These are phyloP conservation scores for Apiotrichum gamsii DNA, from an alignment of 1,284 basidiomycete species.

Conservation along the genomic window DNA sequence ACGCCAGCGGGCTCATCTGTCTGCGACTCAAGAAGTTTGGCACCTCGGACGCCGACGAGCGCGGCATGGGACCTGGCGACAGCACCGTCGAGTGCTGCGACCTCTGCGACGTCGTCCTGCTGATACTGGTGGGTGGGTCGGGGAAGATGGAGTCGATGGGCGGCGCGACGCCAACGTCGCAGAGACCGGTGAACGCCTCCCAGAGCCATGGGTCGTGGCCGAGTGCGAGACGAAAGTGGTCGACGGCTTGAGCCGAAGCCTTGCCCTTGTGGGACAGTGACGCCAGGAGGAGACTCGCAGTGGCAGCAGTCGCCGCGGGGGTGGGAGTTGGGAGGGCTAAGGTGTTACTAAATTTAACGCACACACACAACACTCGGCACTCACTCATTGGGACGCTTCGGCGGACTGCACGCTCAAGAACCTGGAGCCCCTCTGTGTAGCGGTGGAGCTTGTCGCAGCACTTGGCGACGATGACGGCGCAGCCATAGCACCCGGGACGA, in stretches of 20 bases:
- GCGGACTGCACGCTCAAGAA: slow-evolving; percentile 35
- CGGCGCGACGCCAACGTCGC: slow-evolving; percentile 55
- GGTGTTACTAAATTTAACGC: not conserved
- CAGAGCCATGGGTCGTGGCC: slow-evolving; percentile 72
- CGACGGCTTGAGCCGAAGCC: slow-evolving; percentile 63
- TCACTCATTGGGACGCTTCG: slow-evolving; percentile 29
- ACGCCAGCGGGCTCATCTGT: slow-evolving; percentile 42
- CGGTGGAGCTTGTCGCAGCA: slow-evolving; percentile 67
- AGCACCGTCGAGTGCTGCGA: slow-evolving; percentile 55
- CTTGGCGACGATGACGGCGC: slow-evolving; percentile 69
- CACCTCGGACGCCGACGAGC: slow-evolving; percentile 37
- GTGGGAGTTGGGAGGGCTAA: slow-evolving; percentile 24
- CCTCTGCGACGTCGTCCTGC: not conserved
- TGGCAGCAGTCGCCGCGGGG: slow-evolving; percentile 27
- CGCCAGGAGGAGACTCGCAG: slow-evolving; percentile 33
- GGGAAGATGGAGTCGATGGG: slow-evolving; percentile 27
- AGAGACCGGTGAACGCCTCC: slow-evolving; percentile 90
- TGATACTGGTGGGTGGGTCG: slow-evolving; percentile 22
- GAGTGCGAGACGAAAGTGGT: slow-evolving; percentile 67
- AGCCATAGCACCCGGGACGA: slow-evolving; percentile 56
- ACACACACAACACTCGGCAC: slow-evolving; percentile 3
- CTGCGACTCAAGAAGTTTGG: slow-evolving; percentile 52
- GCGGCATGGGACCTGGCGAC: slow-evolving; percentile 44
- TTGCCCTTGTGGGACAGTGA: slow-evolving; percentile 33
- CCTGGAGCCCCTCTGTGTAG: slow-evolving; percentile 39